Base-by-base conservation (phyloP, 306 rosid genomes). In the Trifolium repens region DNA sequence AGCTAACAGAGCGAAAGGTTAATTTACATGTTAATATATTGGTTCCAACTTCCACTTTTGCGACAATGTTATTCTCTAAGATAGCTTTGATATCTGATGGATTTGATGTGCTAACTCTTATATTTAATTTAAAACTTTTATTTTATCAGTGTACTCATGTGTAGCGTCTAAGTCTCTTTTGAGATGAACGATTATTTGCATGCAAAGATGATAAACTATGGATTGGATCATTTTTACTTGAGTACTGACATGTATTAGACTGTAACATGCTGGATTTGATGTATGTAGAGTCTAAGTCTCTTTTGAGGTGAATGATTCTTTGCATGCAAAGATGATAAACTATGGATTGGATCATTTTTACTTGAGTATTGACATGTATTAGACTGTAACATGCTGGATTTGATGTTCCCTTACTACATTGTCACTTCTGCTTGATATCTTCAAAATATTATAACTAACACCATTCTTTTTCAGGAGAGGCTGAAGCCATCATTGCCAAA, bases 401-500 rank as follows among this genome's bases (percentile, higher is more conserved):
- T 63, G 81, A 66, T 76, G 49, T 72, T 85, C 71, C 79, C 24
- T 66, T 69, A 4, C 47, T 11, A 12, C 66, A 42, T 43, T 69
- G 63, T 26, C 44, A 42, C 76, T 64, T 71, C 17, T 52, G 3
- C 30, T 44, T 72, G 81, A 73, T 72, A 72, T 77, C 54, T 79
- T 61, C 27, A 47, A 32, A 59, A 52, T 69, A 69, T 55, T 79
- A 50, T 74, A 72, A 77, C 47, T 32, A 53, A 24, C 63, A 24
- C 9, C 44, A 13, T 74, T 66, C 71, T 74, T 80, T 63, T 68
- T 60, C 88, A 94, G 99, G 99, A 79, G 99, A 94, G 85, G 98
- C 98, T 24, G 93, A 93, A 78, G 96, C 98, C 59, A 91, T 93
- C 84, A 89, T 94, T 70, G 96, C 97, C 32, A 94, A 74, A 85